Evolutionary conservation across 1,284 basidiomycete genomes (phyloP), one percentile per base, ranked within the genome.

Genomic region (Naganishia sp.): DNA sequence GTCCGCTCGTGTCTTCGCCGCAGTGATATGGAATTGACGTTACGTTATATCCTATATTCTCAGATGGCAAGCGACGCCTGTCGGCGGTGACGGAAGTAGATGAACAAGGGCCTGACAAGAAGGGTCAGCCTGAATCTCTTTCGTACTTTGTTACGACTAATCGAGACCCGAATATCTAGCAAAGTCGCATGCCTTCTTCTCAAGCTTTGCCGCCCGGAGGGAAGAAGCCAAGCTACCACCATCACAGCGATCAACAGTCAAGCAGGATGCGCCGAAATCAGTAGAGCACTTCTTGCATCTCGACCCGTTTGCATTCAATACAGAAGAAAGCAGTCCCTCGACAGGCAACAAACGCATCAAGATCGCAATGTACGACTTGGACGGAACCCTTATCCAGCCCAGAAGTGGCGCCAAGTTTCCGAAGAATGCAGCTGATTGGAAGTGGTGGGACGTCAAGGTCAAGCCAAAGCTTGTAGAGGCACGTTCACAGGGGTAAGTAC

Each of bases 331-430:
- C 44, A 13, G 28, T 6, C 33, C 50, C 9, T 42, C 67, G 13
- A 52, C 64, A 5, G n/a, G 39, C 9, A 36, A 52, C 10, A 31
- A 49, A 11, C 36, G 73, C 18, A 64, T 77, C 25, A 88, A 87
- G 69, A 84, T 94, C 21, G 90, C 92, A 5, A 84, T 88, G 6
- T 92, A 93, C 72, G 92, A 95, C 74, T 81, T 96, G 6, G 93
- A 96, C 74, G 92, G 90, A 0, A 94, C 92, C 0, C 73, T 95
- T 63, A 92, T 96, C 75, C 85, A 86, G 71, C 84, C 85, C 3
- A 81, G 79, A 46, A 82, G 82, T 52, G 83, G 81, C n/a, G 79
- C 75, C 50, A 80, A 79, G 70, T 85, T 83, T 67, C 82, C 80
- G 15, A 80, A 75, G 70, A 76, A 74, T 28, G 75, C 82, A 53